These are phyloP conservation scores for Alternaria tenuissima DNA, from an alignment of 2,329 filamentous ascomycete genomes.

Conservation along the genomic window DNA sequence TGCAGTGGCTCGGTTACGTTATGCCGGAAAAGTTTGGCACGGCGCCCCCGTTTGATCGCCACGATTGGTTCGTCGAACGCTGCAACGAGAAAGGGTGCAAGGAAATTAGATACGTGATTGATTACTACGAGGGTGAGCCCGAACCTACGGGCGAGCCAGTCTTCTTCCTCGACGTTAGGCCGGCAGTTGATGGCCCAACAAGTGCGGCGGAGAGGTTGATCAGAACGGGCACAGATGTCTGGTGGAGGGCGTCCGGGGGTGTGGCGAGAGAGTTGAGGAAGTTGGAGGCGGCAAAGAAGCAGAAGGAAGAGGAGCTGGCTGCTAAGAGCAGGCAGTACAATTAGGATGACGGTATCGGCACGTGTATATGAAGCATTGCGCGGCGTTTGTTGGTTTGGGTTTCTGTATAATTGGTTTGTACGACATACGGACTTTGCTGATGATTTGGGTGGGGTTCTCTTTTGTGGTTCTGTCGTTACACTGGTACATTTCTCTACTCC, in stretches of 20 bases:
- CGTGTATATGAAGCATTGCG: conserved; percentile 2
- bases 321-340: conserved; percentile 39
- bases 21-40: conserved; percentile 82
- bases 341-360: conserved; percentile 7
- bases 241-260: conserved; percentile 87
- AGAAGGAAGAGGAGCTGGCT: conserved; percentile 35
- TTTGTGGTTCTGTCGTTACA: neutral
- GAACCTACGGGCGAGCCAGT: conserved; percentile 89
- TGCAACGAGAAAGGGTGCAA: conserved; percentile 71
- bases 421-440: neutral
- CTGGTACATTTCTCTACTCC: neutral
- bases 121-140: conserved; percentile 88
- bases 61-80: conserved; percentile 94
- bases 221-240: conserved; percentile 90
- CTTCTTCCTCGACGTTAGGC: conserved; percentile 93
- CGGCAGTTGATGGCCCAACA: conserved; percentile 81
- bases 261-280: conserved; percentile 61
- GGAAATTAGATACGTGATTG: conserved; percentile 93
- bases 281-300: conserved; percentile 41
- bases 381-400: neutral
- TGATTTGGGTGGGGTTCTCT: neutral
- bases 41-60: conserved; percentile 90
- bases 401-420: conserved; percentile 2
- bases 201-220: conserved; percentile 83
- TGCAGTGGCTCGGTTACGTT: conserved; percentile 79